Evolutionary conservation across 208 protist genomes (phyloP), one percentile per base, ranked within the genome.

Genomic region (Leishmania gerbilli): DNA sequence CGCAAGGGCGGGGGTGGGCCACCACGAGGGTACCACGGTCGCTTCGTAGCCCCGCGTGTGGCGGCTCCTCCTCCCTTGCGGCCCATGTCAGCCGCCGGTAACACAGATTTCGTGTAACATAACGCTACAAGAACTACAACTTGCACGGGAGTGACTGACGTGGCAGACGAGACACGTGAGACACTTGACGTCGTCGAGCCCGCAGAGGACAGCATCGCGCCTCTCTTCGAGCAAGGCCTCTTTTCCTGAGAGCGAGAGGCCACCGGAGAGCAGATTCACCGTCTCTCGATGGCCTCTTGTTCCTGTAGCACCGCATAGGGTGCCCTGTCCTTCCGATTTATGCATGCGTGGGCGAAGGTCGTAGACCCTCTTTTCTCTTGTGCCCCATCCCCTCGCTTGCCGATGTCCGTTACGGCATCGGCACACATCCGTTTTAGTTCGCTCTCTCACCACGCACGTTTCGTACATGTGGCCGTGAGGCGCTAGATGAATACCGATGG

Each of bases 101-200:
- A 74, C 69, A 51, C 69, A 55, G 51, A 19, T 40, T 27, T 53
- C 45, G 69, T 74, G 69, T 74, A 74, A 74, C 45, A n/a, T 74
- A 74, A 74, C 17, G 27, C 31, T 13, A 24, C 55, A 34, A 24
- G 21, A 74, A 37, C 27, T 47, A 34, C 8, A 55, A 34, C 15
- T 17, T 8, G 5, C 13, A 21, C 11, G 13, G 31, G 31, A 6
- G 31, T 19, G 62, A 17, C 62, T 68, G 15, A 21, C 62, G 27
- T 31, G 31, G 31, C 62, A 51, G 34, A 53, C 27, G 11, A n/a
- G 45, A 31, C 27, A 34, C 31, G 15, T 40, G 62, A 17, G 62
- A 68, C 31, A 40, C 31, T 34, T 42, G 62, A 40, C 31, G 31
- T 40, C 17, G 31, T 40, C 62, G 27, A 21, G 31, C 15, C 27